Base-by-base conservation (phyloP, 2,329 filamentous ascomycete species). In the Fusarium denticulatum region DNA sequence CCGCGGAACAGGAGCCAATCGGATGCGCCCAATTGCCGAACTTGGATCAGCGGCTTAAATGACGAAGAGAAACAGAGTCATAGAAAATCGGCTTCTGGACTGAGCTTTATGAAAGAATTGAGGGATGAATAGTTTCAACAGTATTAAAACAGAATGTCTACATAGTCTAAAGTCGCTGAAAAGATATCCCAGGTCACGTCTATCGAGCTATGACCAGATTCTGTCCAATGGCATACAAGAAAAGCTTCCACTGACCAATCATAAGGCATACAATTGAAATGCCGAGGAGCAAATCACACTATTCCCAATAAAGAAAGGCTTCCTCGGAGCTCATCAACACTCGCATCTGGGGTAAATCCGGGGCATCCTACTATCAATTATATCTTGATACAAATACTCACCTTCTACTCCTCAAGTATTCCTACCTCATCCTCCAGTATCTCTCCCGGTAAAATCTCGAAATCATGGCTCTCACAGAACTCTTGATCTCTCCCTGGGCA, bases 401-500 rank as follows among this genome's bases (percentile, higher is more conserved):
- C n/a, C 37, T 4, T 18, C 11, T 4, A 34, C 36, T 52, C 43
- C 58, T 24, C 37, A 15, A 37, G 1, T 1, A 39, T 18, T 15
- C 7, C 47, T 20, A 13, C 6, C 3, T 10, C 7, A 22, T 12
- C 16, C 2, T 12, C 7, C 14, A 24, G 2, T 10, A 7, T 42
- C 22, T 3, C 42, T 9, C 13, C 16, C 12, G 8, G 20, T 7
- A 22, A 39, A 39, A 15, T 22, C 12, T 11, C 15, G 7, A 7
- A 20, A 68, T 22, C n/a, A 77, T 77, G 75, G 73, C 75, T 43
- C 37, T 77, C 11, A 43, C 70, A 20, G 67, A 65, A 46, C 67
- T 75, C 8, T 39, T 77, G 6, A 13, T 70, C 24, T 74, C 75
- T 0, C 75, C 75, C 6, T 77, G 75, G 75, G 67, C 75, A 11